phyloP scores from a whole-genome alignment of 2,329 filamentous ascomycete genomes.

The Fusarium sp. region DNA sequence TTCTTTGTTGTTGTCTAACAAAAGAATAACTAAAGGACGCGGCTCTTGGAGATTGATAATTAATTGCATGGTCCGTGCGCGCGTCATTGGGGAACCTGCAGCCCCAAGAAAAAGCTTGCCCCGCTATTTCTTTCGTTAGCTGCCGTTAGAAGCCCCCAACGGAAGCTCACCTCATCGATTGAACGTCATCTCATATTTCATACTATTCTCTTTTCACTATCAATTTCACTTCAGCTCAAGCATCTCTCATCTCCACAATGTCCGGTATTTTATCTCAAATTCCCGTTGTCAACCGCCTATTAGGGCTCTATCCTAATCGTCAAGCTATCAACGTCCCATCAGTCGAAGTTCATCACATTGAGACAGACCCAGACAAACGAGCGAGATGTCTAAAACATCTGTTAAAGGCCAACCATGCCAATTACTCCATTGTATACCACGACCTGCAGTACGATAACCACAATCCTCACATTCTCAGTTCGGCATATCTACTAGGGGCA shows the following conservation, averaged over 20 bases:
- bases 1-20: background rate
- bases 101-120: conserved; percentile 40
- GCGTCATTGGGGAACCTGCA: conserved; percentile 14
- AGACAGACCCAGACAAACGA: conserved; percentile 81
- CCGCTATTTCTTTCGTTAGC: conserved; percentile 42
- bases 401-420: conserved; percentile 90
- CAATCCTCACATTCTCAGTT: conserved; percentile 81
- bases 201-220: conserved; percentile 26
- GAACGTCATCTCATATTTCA: conserved; percentile 35
- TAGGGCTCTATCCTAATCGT: conserved; percentile 40
- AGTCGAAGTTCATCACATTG: conserved; percentile 80
- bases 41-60: conserved; percentile 26
- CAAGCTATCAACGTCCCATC: conserved; percentile 68
- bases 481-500: conserved; percentile 87
- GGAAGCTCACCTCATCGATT: conserved; percentile 29
- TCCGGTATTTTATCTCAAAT: conserved; percentile 51
- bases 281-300: conserved; percentile 45
- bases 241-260: conserved; percentile 42
- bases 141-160: conserved; percentile 43
- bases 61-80: conserved; percentile 38
- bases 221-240: conserved; percentile 11
- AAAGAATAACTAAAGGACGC: conserved; percentile 7
- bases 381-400: conserved; percentile 89
- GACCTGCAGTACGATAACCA: conserved; percentile 83
- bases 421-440: conserved; percentile 85